Evolutionary conservation across 2,329 filamentous ascomycete species (phyloP), one percentile per base, ranked within the genome.

Genomic region (Exophiala dermatitidis): DNA sequence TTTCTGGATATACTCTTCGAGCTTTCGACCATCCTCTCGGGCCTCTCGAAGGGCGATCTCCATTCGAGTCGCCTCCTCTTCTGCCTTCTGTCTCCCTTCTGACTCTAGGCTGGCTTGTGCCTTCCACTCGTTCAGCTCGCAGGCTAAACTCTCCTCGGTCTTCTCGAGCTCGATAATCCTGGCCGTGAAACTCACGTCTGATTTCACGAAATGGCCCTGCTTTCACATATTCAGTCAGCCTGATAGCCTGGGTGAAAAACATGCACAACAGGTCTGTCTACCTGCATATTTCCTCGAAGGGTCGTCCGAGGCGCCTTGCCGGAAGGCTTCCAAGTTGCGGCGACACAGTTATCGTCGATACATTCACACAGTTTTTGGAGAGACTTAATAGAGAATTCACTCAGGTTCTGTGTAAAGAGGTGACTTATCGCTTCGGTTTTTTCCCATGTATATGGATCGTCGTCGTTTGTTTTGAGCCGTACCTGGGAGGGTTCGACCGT

Each of bases 101-200:
- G 34, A 52, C 42, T 52, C 41, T 52, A 47, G 32, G 34, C 43
- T 52, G 33, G 49, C 49, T 52, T 47, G 30, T 52, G 26, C 42
- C 32, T 52, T 52, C 49, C 33, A 52, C 43, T 46, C 41, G 31
- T 52, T 52, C 26, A 52, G 49, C 49, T 52, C 42, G 42, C 42
- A 29, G 26, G 49, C 43, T 47, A 52, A 52, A 52, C 33, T 46
- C 42, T 52, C 43, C 43, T 52, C 28, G 29, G 49, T 52, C 42
- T 52, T 46, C 49, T 52, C 34, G 33, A 52, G 49, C 49, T 52
- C 49, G 31, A n/a, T 47, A 52, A 52, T 52, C 41, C 43, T 52
- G 28, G 34, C 34, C 49, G 49, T 52, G 42, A 52, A 52, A 52
- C 49, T 52, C 32, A 52, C 49, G 42, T 52, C 49, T 52, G 30